Percentiles rank a stretch among this genome's conserved stretches.
These are phyloP conservation scores for Musa balbisiana DNA, from an alignment of 202 grass and related monocot species.

Conservation along the genomic window DNA sequence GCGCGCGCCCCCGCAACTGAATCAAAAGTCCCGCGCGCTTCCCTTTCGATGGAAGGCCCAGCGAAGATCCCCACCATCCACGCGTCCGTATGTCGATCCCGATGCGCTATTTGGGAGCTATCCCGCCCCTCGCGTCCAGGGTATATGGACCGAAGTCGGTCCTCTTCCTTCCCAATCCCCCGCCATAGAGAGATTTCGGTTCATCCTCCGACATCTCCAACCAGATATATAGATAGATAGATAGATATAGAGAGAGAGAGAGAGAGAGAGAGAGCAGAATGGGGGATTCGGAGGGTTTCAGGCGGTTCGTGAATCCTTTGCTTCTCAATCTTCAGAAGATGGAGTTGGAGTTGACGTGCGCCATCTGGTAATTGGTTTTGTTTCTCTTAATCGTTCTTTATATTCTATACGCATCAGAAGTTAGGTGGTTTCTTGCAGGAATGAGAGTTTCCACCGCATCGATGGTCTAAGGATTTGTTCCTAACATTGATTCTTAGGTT, in stretches of 20 bases:
- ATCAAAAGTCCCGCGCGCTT: not conserved
- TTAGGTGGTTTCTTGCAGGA: too few species aligned
- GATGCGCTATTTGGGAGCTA: not conserved
- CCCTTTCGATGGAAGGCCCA: not conserved
- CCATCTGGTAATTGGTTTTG: constrained; percentile 49
- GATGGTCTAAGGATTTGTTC: too few species aligned
- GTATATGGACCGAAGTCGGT: not conserved
- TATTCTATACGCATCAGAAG: not conserved
- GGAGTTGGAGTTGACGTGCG: constrained; percentile 92
- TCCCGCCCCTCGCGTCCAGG: not conserved
- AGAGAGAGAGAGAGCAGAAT: constrained; percentile 6
- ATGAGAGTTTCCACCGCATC: too few species aligned
- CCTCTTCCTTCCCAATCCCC: not conserved
- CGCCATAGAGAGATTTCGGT: too few species aligned
- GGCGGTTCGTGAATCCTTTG: constrained; percentile 76
- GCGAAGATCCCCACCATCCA: not conserved
- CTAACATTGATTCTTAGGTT: too few species aligned
- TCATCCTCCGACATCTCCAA: too few species aligned
- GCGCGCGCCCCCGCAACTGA: not conserved
- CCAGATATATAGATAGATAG: not conserved
- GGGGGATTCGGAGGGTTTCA: constrained; percentile 41
- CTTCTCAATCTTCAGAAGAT: constrained; percentile 89
- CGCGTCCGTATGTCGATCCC: not conserved
- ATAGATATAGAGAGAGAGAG: not conserved
- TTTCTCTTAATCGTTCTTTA: constrained; percentile 6